Percentiles rank a stretch among this genome's conserved stretches.
These are phyloP conservation scores for Graphiopsis chlorocephala DNA, from an alignment of 2,329 filamentous ascomycete genomes.

Conservation along the genomic window DNA sequence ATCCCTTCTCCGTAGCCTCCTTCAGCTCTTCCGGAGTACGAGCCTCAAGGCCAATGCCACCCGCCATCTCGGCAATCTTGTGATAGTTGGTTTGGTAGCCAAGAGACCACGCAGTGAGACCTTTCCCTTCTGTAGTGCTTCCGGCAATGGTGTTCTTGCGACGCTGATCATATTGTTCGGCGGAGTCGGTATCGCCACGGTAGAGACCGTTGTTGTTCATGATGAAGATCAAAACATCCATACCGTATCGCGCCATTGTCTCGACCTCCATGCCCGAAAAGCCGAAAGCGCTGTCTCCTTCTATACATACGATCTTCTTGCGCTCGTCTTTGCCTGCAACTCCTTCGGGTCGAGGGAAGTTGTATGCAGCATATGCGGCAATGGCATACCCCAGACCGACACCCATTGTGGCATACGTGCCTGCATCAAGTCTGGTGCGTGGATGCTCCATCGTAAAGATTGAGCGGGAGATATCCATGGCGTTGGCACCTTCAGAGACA, in stretches of 20 bases:
- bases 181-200: constrained; percentile 35
- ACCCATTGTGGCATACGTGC: constrained; percentile 60
- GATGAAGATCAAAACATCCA: constrained; percentile 55
- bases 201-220: constrained; percentile 32
- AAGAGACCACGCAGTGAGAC: constrained; percentile 46
- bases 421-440: constrained; percentile 56
- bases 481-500: constrained; percentile 58
- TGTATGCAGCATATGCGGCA: constrained; percentile 56
- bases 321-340: constrained; percentile 26
- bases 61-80: constrained; percentile 54
- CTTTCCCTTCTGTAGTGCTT: constrained; percentile 38
- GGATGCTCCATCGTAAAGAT: constrained; percentile 55
- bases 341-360: constrained; percentile 41
- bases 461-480: constrained; percentile 60
- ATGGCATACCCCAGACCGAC: constrained; percentile 57
- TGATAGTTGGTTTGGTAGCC: constrained; percentile 56
- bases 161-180: constrained; percentile 45
- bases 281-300: constrained; percentile 57
- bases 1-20: constrained; percentile 51
- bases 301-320: constrained; percentile 57
- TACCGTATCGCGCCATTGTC: constrained; percentile 54
- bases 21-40: constrained; percentile 52
- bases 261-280: constrained; percentile 57
- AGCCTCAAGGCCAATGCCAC: constrained; percentile 53
- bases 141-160: constrained; percentile 41